Percentiles rank a stretch among this genome's conserved stretches.
Conservation (phyloP, 1,284 basidiomycete species). For the Violaceomyces palustris region DNA sequence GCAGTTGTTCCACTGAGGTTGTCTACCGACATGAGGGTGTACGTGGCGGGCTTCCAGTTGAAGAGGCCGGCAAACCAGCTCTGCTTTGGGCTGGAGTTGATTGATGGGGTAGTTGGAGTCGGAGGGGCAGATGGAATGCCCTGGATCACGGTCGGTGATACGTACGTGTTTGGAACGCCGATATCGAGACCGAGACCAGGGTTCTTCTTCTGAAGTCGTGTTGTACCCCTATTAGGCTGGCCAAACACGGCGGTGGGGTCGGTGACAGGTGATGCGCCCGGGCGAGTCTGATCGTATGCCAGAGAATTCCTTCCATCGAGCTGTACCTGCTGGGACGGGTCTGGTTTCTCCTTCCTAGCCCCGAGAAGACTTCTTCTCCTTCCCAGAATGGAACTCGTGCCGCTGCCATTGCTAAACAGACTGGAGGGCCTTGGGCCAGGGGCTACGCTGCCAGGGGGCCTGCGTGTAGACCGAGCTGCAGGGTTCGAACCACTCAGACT, state of each 20-base stretch:
- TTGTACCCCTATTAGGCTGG: constrained; percentile 11
- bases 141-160: background rate
- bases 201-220: constrained; percentile 32
- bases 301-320: constrained; percentile 16
- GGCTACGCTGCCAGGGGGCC: no score
- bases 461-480: no score
- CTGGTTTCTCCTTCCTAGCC: constrained; percentile 14
- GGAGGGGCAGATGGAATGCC: background rate
- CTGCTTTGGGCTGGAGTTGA: constrained; percentile 61
- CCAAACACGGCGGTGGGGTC: no score
- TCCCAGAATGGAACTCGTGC: constrained; percentile 6
- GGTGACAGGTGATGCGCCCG: constrained; percentile 1
- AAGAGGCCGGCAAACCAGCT: constrained; percentile 86
- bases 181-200: constrained; percentile 39
- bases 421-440: constrained; percentile 22
- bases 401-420: constrained; percentile 32
- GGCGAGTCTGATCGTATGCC: constrained; percentile 22
- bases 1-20: constrained; percentile 63
- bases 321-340: constrained; percentile 7
- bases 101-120: constrained; percentile 15
- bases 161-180: constrained; percentile 3
- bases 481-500: constrained; percentile 8
- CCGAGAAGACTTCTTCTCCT: constrained; percentile 26
- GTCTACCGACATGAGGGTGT: constrained; percentile 54
- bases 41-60: constrained; percentile 70